phyloP scores from a whole-genome alignment of 176 grass and related monocot genomes.

The Secale cereale region DNA sequence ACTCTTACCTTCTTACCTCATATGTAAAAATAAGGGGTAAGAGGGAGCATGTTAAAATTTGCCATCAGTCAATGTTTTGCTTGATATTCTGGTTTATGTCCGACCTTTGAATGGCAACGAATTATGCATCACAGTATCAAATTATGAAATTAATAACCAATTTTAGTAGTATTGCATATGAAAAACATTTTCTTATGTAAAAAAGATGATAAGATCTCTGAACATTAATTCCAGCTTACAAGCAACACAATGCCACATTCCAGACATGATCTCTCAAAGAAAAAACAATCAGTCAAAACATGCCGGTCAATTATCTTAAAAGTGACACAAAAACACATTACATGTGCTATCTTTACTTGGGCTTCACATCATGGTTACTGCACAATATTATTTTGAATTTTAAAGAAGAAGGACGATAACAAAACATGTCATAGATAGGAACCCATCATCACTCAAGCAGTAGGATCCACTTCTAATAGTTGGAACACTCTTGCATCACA shows the following conservation, averaged over 20 bases:
- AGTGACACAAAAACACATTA: not conserved
- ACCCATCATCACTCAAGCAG: no score
- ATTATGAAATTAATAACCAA: not conserved
- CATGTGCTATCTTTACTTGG: no score
- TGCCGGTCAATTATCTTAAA: not conserved
- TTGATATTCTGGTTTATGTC: not conserved
- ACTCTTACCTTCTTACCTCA: no score
- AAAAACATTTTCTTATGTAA: not conserved
- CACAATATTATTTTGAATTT: no score
- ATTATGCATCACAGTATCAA: not conserved
- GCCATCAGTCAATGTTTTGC: not conserved
- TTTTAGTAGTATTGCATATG: not conserved
- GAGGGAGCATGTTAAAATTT: no score
- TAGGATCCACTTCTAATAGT: no score
- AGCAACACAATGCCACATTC: not conserved
- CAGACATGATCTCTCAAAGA: not conserved
- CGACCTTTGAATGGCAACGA: no score
- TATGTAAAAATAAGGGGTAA: no score
- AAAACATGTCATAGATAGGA: no score
- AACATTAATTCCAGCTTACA: not conserved
- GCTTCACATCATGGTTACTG: no score
- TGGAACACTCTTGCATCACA: no score
- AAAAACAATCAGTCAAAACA: not conserved
- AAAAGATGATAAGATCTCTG: not conserved
- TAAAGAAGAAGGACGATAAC: no score